Conservation (phyloP, 75 land plant species). For the Adiantum capillusveneris region DNA sequence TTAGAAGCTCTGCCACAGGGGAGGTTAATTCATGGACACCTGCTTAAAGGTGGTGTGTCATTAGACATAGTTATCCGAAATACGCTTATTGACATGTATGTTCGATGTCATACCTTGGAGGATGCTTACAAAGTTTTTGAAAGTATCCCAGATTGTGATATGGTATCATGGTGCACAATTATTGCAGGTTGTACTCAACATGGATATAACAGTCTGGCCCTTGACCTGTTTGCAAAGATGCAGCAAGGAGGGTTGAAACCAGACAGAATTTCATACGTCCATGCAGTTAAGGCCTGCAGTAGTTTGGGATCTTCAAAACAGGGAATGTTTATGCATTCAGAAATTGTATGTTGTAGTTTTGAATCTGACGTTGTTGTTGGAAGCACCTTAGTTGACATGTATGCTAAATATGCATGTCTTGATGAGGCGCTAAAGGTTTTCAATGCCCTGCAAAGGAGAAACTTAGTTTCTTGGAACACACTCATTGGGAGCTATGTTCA, state of each 20-base stretch:
- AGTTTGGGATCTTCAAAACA: conserved; percentile 1
- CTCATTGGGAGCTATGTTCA: conserved; percentile 19
- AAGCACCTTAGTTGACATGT: conserved; percentile 28
- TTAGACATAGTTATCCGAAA: conserved; percentile 3
- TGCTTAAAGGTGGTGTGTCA: conserved; percentile 5
- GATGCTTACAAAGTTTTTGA: conserved; percentile 9
- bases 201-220: conserved; percentile 7
- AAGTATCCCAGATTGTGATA: conserved; percentile 10
- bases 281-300: conserved; percentile 11
- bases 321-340: conserved; percentile 9
- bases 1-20: conserved; percentile 14
- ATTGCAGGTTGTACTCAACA: conserved; percentile 14
- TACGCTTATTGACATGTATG: conserved; percentile 12
- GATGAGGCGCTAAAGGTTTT: conserved; percentile 12
- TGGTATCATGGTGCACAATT: conserved; percentile 18
- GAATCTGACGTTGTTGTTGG: conserved; percentile 17
- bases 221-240: conserved; percentile 10
- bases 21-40: conserved; percentile 13
- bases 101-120: conserved; percentile 3
- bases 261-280: conserved; percentile 3
- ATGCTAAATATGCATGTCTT: conserved; percentile 22
- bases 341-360: conserved; percentile 7
- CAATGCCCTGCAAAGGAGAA: conserved; percentile 10
- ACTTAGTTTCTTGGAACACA: conserved; percentile 29
- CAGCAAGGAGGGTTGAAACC: conserved; percentile 3